These are phyloP conservation scores for Trichoderma endophyticum DNA, from an alignment of 2,329 filamentous ascomycete species.

Conservation along the genomic window DNA sequence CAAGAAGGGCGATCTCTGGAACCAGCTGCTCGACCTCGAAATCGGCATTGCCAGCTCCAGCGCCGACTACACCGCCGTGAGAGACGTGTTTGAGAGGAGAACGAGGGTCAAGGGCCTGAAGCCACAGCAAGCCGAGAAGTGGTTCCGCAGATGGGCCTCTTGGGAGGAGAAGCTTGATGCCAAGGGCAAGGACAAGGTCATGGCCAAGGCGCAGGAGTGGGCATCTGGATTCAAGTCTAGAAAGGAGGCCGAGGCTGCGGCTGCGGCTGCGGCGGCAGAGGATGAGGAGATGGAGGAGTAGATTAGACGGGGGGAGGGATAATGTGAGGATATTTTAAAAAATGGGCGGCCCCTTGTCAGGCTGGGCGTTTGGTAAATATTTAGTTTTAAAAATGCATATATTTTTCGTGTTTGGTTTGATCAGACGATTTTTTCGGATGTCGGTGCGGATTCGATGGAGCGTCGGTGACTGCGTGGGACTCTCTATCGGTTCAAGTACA, in stretches of 20 bases:
- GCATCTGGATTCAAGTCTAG: constrained; percentile 51
- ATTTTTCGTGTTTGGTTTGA: background rate
- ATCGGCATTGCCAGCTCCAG: constrained; percentile 54
- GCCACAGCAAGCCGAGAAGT: constrained; percentile 75
- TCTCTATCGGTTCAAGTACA: background rate
- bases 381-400: constrained; percentile 1
- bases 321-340: constrained; percentile 1
- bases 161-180: constrained; percentile 76
- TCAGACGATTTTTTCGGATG: background rate
- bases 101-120: constrained; percentile 68
- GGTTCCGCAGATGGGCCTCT: constrained; percentile 88
- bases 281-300: constrained; percentile 37
- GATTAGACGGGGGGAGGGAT: background rate
- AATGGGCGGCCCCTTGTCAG: background rate
- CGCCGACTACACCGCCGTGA: constrained; percentile 54
- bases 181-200: constrained; percentile 66
- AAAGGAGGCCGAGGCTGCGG: constrained; percentile 39
- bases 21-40: constrained; percentile 85
- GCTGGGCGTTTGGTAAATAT: constrained; percentile 15
- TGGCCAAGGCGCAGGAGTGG: constrained; percentile 69
- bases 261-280: constrained; percentile 33
- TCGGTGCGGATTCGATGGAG: background rate
- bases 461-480: background rate
- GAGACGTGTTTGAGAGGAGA: constrained; percentile 80
- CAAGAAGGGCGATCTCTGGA: constrained; percentile 91